Evolutionary conservation across 345 rosid species (phyloP).

Genomic region (Sonneratia caseolaris): DNA sequence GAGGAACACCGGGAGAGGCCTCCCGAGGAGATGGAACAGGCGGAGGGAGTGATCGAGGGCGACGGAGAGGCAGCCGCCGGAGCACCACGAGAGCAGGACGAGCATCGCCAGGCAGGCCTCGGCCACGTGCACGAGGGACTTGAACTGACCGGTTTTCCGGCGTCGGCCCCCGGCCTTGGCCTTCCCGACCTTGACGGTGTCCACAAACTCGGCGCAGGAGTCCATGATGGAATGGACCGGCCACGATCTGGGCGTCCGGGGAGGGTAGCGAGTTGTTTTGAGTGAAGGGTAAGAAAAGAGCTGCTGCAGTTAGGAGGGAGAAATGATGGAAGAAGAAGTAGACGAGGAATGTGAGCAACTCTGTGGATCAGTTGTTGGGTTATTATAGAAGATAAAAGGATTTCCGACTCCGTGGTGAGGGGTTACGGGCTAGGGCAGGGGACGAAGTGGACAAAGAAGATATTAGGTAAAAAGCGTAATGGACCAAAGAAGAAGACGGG

Average conservation of each 20-base stretch:
- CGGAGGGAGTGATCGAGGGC: conserved; percentile 1
- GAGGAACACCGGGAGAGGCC: conserved; percentile 10
- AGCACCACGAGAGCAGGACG: conserved; percentile 7
- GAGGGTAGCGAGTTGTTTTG: neutral
- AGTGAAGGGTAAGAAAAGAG: neutral
- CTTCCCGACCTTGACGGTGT: conserved; percentile 14
- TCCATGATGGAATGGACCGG: conserved; percentile 6
- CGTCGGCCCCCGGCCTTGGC: conserved; percentile 3
- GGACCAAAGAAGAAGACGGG: too few species aligned
- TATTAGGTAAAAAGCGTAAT: neutral
- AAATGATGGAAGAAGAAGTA: neutral
- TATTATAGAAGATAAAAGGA: neutral
- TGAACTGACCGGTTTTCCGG: neutral
- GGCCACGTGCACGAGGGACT: neutral
- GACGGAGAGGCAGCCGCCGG: conserved; percentile 3
- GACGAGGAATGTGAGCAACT: neutral
- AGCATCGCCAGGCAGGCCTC: conserved; percentile 6
- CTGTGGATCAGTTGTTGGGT: neutral
- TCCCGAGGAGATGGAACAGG: conserved; percentile 4
- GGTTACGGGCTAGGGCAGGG: too few species aligned
- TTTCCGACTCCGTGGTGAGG: neutral
- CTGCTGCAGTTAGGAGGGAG: neutral
- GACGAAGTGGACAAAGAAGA: neutral
- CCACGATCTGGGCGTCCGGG: neutral
- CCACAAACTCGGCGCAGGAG: neutral